Evolutionary conservation across 192 early-diverging fungal genomes (phyloP).

Genomic region (Coemansia sp.): DNA sequence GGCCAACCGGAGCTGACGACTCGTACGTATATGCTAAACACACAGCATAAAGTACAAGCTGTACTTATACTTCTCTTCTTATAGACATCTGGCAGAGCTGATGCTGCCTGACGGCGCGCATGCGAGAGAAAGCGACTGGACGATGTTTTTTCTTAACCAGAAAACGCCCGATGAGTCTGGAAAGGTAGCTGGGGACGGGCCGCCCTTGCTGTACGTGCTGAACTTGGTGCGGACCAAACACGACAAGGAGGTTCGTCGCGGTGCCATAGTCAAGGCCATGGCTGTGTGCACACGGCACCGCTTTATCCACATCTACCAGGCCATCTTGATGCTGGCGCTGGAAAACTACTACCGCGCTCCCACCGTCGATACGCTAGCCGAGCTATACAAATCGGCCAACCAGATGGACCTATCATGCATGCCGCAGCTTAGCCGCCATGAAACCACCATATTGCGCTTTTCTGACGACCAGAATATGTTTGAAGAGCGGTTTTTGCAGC

Average conservation of each 20-base stretch:
- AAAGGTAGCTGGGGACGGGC: slow-evolving; percentile 43
- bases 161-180: slow-evolving; percentile 47
- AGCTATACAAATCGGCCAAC: slow-evolving; percentile 80
- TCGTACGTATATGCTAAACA: slow-evolving; percentile 52
- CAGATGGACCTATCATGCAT: slow-evolving; percentile 77
- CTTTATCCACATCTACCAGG: slow-evolving; percentile 92
- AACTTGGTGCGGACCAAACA: slow-evolving; percentile 90
- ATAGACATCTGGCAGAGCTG: slow-evolving; percentile 74
- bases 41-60: neutral
- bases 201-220: slow-evolving; percentile 82
- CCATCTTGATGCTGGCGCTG: slow-evolving; percentile 82
- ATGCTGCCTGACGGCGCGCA: slow-evolving; percentile 97
- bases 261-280: slow-evolving; percentile 91
- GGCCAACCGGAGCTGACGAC: slow-evolving; percentile 76
- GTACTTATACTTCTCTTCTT: neutral
- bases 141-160: slow-evolving; percentile 88
- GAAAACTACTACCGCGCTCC: slow-evolving; percentile 87
- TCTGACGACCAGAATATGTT: slow-evolving; percentile 82
- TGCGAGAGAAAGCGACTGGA: slow-evolving; percentile 91
- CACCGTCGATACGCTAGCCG: slow-evolving; percentile 67
- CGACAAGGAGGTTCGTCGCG: slow-evolving; percentile 77
- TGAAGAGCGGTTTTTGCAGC: slow-evolving; percentile 70
- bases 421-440: slow-evolving; percentile 73
- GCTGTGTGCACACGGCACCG: slow-evolving; percentile 87
- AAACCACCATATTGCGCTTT: slow-evolving; percentile 79